phyloP scores from a whole-genome alignment of 2,329 filamentous ascomycete genomes.

The Cytospora chrysosperma region DNA sequence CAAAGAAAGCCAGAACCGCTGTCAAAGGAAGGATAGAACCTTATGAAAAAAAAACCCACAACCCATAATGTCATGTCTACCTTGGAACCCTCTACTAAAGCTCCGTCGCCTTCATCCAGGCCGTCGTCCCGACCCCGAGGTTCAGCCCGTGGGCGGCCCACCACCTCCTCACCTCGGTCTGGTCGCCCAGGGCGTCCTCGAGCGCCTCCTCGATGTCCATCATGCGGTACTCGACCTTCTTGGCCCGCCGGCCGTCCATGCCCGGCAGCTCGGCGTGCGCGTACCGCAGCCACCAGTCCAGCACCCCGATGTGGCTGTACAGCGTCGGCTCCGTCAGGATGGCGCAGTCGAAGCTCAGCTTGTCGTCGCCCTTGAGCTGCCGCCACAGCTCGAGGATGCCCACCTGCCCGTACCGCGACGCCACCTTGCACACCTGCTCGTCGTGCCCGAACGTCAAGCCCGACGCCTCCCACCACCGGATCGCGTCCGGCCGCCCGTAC shows the following conservation, averaged over 20 bases:
- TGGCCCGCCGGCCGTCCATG: slow-evolving; percentile 55
- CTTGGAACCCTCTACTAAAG: slow-evolving; percentile 42
- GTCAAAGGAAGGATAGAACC: too few species aligned
- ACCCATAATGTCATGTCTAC: background rate
- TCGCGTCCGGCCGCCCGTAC: slow-evolving; percentile 71
- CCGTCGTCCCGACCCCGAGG: slow-evolving; percentile 75
- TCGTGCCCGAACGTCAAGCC: slow-evolving; percentile 77
- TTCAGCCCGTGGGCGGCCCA: slow-evolving; percentile 86
- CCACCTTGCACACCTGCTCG: slow-evolving; percentile 79
- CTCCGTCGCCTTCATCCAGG: slow-evolving; percentile 84
- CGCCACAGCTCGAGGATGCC: slow-evolving; percentile 83
- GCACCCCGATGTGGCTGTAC: slow-evolving; percentile 76
- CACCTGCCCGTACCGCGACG: slow-evolving; percentile 81
- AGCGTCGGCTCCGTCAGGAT: slow-evolving; percentile 79
- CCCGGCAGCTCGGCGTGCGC: slow-evolving; percentile 54
- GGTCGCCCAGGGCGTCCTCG: slow-evolving; percentile 75
- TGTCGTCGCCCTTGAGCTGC: slow-evolving; percentile 62
- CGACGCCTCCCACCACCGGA: slow-evolving; percentile 86
- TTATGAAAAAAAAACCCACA: background rate
- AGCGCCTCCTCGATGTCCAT: slow-evolving; percentile 94
- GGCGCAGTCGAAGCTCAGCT: slow-evolving; percentile 37
- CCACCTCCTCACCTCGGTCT: slow-evolving; percentile 75
- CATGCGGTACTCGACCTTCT: slow-evolving; percentile 87
- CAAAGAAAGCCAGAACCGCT: background rate
- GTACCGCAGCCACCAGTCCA: slow-evolving; percentile 89